These are phyloP conservation scores for Claviceps monticola DNA, from an alignment of 2,329 filamentous ascomycete genomes.

Conservation along the genomic window DNA sequence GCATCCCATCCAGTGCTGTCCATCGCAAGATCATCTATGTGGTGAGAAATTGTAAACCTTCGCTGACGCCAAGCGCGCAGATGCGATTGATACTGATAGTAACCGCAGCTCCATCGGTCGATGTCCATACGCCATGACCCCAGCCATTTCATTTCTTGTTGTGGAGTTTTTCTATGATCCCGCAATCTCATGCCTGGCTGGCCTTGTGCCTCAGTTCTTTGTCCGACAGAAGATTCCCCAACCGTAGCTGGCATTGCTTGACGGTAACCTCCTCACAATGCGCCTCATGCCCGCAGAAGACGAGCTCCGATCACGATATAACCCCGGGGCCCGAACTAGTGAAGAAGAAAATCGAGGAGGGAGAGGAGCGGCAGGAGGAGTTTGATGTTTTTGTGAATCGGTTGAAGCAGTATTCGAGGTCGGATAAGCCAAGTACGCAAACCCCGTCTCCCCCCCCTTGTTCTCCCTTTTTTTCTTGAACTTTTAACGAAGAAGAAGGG, in stretches of 20 bases:
- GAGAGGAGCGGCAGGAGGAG: slow-evolving; percentile 63
- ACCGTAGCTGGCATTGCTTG: slow-evolving; percentile 44
- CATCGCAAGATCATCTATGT: no score
- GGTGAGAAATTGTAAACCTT: no score
- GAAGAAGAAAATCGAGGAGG: slow-evolving; percentile 68
- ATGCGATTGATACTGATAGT: no score
- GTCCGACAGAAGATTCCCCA: no score
- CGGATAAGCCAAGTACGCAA: slow-evolving; percentile 70
- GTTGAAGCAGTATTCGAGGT: slow-evolving; percentile 81
- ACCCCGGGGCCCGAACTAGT: slow-evolving; percentile 64
- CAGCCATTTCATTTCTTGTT: no score
- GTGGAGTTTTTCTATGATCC: no score
- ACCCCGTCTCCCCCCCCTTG: slow-evolving; percentile 7
- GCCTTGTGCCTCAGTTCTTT: no score
- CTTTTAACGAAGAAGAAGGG: neutral
- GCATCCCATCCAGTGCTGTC: no score
- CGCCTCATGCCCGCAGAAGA: slow-evolving; percentile 77
- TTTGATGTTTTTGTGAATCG: slow-evolving; percentile 78
- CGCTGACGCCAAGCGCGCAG: no score
- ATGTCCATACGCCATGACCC: no score
- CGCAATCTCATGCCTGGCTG: no score
- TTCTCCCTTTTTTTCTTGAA: neutral
- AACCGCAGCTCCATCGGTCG: no score
- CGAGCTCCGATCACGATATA: slow-evolving; percentile 84
- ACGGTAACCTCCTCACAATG: slow-evolving; percentile 72